phyloP scores from a whole-genome alignment of 2,329 filamentous ascomycete species.

The Alternaria viburni region DNA sequence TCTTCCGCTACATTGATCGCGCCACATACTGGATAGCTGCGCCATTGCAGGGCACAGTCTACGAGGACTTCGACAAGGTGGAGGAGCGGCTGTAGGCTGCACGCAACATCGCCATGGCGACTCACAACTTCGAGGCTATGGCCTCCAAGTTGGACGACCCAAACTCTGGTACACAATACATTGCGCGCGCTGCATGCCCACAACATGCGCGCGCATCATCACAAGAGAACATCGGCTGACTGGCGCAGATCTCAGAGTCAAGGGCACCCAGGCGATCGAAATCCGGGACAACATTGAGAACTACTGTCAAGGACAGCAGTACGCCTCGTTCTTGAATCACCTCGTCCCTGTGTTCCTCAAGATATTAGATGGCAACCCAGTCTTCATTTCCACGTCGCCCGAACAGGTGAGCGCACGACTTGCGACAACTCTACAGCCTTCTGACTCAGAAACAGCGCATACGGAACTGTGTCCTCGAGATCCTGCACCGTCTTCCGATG shows the following conservation, averaged over 20 bases:
- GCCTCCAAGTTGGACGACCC: conserved; percentile 56
- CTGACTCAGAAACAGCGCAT: conserved; percentile 67
- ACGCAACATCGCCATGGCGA: conserved; percentile 40
- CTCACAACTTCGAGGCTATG: conserved; percentile 54
- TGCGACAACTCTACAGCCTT: background rate
- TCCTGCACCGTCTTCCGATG: conserved; percentile 84
- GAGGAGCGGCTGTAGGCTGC: conserved; percentile 35
- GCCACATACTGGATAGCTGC: conserved; percentile 20
- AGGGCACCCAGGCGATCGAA: conserved; percentile 81
- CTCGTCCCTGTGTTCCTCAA: conserved; percentile 88
- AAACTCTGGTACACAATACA: conserved; percentile 39
- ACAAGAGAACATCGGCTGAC: conserved; percentile 21
- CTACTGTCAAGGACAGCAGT: conserved; percentile 79
- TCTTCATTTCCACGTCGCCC: conserved; percentile 87
- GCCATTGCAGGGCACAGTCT: conserved; percentile 8
- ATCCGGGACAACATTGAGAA: conserved; percentile 91
- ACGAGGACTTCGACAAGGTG: conserved; percentile 14
- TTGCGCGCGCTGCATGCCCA: background rate
- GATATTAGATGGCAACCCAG: conserved; percentile 82
- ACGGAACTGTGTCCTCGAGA: conserved; percentile 91
- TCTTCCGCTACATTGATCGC: conserved; percentile 18
- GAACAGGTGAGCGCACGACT: conserved; percentile 73
- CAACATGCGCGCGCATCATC: conserved; percentile 2
- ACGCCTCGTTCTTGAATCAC: conserved; percentile 81
- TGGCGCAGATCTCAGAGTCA: conserved; percentile 74